Evolutionary conservation across 2,329 filamentous ascomycete species (phyloP), one percentile per base, ranked within the genome.

Genomic region (Fusarium sp.): DNA sequence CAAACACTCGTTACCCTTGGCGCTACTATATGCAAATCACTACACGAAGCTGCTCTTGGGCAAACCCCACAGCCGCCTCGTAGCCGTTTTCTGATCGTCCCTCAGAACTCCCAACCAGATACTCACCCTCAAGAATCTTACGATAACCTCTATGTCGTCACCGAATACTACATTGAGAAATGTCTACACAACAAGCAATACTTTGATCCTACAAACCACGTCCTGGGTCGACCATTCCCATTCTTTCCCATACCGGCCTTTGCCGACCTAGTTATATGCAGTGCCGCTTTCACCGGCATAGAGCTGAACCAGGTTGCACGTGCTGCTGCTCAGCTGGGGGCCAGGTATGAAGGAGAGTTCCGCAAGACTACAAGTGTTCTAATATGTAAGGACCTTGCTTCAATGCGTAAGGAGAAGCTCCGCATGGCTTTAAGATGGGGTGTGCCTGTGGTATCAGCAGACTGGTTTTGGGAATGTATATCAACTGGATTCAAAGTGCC

Each of bases 141-240:
- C 48, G 82, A 81, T 22, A 68, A 79, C 29, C 76, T 87, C 10
- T 77, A 84, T 53, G 77, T 87, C 45, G 90, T 97, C 32, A 98
- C 94, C 13, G 94, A 97, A 77, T 97, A 96, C 85, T 99, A 95
- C 87, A 86, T 99, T 55, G 96, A 99, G 81, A 89, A 90, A 49
- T 98, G 95, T 77, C 83, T 99, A 41, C 90, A 94, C 77, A 88
- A 88, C 69, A 96, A 93, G 79, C 83, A 81, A 27, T 87, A 95
- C 72, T 84, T 93, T 48, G 83, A 91, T 30, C 93, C 94, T 7
- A 82, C 84, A 54, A 84, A 88, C 7, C 90, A 96, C 25, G 85
- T 92, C 42, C 86, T 97, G 25, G 94, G 93, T 62, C 89, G 88
- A 9, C 94, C 96, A 4, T 92, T 98, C 67, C 85, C 89, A 8